These are phyloP conservation scores for Ophiobolus disseminans DNA, from an alignment of 2,329 filamentous ascomycete species.

Conservation along the genomic window DNA sequence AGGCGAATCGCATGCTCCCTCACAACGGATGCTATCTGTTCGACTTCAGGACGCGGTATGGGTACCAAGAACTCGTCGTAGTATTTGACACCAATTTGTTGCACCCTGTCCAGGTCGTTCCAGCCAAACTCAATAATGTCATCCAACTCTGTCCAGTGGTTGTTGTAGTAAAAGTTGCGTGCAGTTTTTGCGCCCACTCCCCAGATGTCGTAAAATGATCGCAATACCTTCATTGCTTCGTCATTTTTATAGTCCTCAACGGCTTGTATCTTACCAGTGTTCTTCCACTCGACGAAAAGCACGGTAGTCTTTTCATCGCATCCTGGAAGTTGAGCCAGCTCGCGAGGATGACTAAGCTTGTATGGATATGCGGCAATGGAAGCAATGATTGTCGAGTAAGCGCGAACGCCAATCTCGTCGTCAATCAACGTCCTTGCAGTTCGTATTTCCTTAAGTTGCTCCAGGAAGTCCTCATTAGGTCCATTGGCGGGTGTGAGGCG, in stretches of 20 bases:
- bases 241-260: conserved; percentile 70
- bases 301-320: conserved; percentile 81
- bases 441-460: conserved; percentile 76
- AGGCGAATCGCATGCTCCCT: conserved; percentile 71
- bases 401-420: conserved; percentile 80
- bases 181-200: conserved; percentile 87
- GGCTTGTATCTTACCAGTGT: conserved; percentile 67
- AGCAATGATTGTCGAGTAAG: conserved; percentile 88
- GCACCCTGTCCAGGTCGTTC: conserved; percentile 74
- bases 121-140: conserved; percentile 87
- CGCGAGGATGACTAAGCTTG: conserved; percentile 54
- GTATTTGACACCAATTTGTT: conserved; percentile 93
- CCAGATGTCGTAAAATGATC: conserved; percentile 84
- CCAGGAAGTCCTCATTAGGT: conserved; percentile 78
- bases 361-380: conserved; percentile 81
- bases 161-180: conserved; percentile 77
- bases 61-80: conserved; percentile 81
- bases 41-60: conserved; percentile 77
- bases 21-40: conserved; percentile 70
- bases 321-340: conserved; percentile 68
- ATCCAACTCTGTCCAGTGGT: conserved; percentile 82
- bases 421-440: conserved; percentile 72
- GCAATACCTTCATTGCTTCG: conserved; percentile 68
- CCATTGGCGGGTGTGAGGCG: conserved; percentile 73
- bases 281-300: conserved; percentile 78